Conservation (phyloP, 768 basidiomycete species). For the Daedaleopsis nitida region DNA sequence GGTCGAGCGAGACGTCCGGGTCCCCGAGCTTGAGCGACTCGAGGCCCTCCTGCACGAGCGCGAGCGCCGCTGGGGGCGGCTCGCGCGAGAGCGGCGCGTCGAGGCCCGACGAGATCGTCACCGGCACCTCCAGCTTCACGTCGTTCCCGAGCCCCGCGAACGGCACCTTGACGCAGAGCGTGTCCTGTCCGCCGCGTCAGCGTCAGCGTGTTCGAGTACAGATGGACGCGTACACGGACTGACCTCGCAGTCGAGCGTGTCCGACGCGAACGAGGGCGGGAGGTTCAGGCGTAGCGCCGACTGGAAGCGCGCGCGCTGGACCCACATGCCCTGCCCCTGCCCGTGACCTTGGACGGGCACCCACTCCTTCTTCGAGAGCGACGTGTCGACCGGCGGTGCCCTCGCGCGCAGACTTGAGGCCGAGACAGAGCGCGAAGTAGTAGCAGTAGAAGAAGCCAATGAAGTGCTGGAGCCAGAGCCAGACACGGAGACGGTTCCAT, state of each 20-base stretch:
- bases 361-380: constrained; percentile 1
- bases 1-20: neutral
- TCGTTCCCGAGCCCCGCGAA: constrained; percentile 19
- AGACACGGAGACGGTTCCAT: too few relatives aligned
- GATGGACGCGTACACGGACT: neutral
- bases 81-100: neutral
- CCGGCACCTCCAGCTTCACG: constrained; percentile 2
- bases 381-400: neutral
- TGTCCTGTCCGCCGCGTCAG: constrained; percentile 3
- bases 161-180: constrained; percentile 8
- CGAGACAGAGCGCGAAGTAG: neutral
- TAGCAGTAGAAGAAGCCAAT: neutral
- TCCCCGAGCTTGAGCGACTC: neutral
- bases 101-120: constrained; percentile 12
- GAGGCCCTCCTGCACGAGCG: neutral
- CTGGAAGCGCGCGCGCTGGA: constrained; percentile 15
- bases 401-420: neutral
- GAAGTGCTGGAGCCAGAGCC: too few relatives aligned
- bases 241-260: constrained; percentile 8
- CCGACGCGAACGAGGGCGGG: constrained; percentile 13
- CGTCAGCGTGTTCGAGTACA: too few relatives aligned
- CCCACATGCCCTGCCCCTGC: constrained; percentile 15
- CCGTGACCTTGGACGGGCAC: neutral
- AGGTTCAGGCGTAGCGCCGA: constrained; percentile 13
- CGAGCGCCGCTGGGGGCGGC: too few relatives aligned